Conservation (phyloP, 2,329 filamentous ascomycete species). For the Curvularia hawaiiensis region DNA sequence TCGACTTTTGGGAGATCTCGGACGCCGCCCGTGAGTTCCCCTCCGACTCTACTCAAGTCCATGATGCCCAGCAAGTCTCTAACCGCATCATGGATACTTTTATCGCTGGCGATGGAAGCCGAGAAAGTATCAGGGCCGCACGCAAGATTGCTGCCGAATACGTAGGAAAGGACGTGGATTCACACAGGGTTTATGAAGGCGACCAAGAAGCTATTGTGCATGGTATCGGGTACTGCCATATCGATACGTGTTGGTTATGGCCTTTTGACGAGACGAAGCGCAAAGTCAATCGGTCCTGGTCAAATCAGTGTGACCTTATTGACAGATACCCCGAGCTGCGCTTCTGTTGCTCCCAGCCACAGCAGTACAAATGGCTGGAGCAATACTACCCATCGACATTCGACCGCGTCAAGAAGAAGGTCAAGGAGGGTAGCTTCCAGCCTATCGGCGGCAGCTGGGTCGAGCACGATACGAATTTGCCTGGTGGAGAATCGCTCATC, state of each 20-base stretch:
- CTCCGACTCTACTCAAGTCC: constrained; percentile 83
- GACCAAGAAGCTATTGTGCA: constrained; percentile 78
- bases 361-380: constrained; percentile 98
- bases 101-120: constrained; percentile 73
- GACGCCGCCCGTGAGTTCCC: constrained; percentile 94
- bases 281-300: constrained; percentile 95
- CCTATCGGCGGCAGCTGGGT: constrained; percentile 98
- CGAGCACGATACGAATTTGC: constrained; percentile 97
- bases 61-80: constrained; percentile 80
- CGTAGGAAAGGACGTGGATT: constrained; percentile 76
- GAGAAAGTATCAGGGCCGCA: constrained; percentile 77
- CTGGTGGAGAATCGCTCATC: constrained; percentile 90
- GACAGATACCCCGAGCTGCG: constrained; percentile 93
- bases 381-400: constrained; percentile 85
- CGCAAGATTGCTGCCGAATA: constrained; percentile 85
- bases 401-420: constrained; percentile 87
- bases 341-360: constrained; percentile 91
- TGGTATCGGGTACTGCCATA: constrained; percentile 95
- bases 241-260: constrained; percentile 98
- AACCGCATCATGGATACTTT: constrained; percentile 92
- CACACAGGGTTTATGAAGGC: constrained; percentile 79
- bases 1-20: constrained; percentile 94
- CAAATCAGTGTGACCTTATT: constrained; percentile 93
- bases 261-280: constrained; percentile 97
- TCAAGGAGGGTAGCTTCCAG: constrained; percentile 88